These are phyloP conservation scores for Phlegmacium glaucopus DNA, from an alignment of 768 basidiomycete species.

Conservation along the genomic window DNA sequence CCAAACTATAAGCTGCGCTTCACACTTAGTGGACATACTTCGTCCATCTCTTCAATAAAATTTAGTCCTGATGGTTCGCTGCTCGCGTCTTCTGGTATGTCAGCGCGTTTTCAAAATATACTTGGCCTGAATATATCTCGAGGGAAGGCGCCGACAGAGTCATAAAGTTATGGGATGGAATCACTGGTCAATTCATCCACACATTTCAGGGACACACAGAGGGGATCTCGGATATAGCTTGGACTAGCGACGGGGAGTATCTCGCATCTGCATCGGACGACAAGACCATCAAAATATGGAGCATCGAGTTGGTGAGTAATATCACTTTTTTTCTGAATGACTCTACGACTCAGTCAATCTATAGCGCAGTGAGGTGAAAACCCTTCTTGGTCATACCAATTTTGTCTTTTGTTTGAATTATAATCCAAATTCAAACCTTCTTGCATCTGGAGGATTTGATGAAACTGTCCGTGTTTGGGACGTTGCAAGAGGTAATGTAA, in stretches of 20 bases:
- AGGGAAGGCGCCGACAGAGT: constrained; percentile 80
- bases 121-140: constrained; percentile 22
- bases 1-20: constrained; percentile 59
- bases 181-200: constrained; percentile 67
- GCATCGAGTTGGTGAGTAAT: constrained; percentile 54
- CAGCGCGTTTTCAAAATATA: constrained; percentile 5
- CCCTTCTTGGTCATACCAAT: constrained; percentile 83
- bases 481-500: constrained; percentile 72
- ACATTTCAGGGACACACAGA: constrained; percentile 73
- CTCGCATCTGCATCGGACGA: constrained; percentile 95
- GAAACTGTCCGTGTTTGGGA: constrained; percentile 99
- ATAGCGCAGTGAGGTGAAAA: constrained; percentile 60
- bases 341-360: constrained; percentile 10
- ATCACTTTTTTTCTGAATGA: not conserved
- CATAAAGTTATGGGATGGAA: constrained; percentile 77
- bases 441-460: constrained; percentile 93
- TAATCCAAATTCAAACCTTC: constrained; percentile 83
- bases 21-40: constrained; percentile 78
- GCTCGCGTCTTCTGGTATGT: constrained; percentile 83
- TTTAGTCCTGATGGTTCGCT: constrained; percentile 83
- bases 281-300: constrained; percentile 85
- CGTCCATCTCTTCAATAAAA: constrained; percentile 79
- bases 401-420: constrained; percentile 94
- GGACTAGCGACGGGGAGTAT: constrained; percentile 79
- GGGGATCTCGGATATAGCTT: constrained; percentile 89